Percentiles rank a stretch among this genome's conserved stretches.
Evolutionary conservation across 306 rosid genomes (phyloP).

Genomic region (Gastrolobium bilobum): DNA sequence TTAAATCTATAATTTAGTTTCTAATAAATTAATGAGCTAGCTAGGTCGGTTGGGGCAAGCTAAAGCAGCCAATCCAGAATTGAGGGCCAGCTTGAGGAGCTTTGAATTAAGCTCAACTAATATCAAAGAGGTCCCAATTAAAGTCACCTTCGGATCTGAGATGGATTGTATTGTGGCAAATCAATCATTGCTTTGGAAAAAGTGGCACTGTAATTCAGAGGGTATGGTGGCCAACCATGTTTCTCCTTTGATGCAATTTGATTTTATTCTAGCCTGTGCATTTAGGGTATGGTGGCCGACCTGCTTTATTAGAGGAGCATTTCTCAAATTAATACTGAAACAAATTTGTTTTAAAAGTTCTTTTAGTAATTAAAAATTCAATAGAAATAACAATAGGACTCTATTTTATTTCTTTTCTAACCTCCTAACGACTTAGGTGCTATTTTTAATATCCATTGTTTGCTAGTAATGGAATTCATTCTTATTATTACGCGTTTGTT

Average conservation of each 20-base stretch:
- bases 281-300: too few relatives aligned
- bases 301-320: background rate
- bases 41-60: too few relatives aligned
- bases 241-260: background rate
- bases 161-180: background rate
- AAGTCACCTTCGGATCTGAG: constrained; percentile 7
- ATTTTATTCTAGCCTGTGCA: background rate
- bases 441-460: too few relatives aligned
- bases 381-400: background rate
- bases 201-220: background rate
- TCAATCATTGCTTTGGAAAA: constrained; percentile 11
- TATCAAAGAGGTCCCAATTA: constrained; percentile 44
- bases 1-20: too few relatives aligned
- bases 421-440: too few relatives aligned
- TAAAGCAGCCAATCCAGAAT: too few relatives aligned
- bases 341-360: background rate
- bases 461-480: too few relatives aligned
- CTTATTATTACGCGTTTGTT: too few relatives aligned
- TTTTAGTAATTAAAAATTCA: background rate
- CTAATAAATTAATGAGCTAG: too few relatives aligned
- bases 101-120: constrained; percentile 6
- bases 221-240: constrained; percentile 1
- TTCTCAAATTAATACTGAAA: background rate
- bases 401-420: background rate
- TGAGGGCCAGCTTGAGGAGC: background rate